Base-by-base conservation (phyloP, 2,329 filamentous ascomycete species). In the Sphaerulina vaccinii region DNA sequence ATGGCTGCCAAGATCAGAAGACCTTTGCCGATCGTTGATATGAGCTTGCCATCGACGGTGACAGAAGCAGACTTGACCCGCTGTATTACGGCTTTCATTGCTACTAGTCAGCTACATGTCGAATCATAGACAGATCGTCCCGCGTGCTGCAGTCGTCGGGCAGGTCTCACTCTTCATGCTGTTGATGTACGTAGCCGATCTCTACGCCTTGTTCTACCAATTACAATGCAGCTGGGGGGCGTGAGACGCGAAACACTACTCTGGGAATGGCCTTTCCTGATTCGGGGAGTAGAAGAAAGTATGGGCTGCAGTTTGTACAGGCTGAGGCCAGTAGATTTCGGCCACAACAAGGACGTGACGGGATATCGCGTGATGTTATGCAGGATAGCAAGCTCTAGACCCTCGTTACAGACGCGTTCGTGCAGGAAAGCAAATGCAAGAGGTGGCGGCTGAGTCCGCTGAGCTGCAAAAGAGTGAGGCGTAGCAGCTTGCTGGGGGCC, bases 61-160 rank as follows among this genome's bases (percentile, higher is more conserved):
- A 99, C 93, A 6, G 92, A 96, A 55, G 92, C 92, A 37, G 91
- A 97, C 55, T 96, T 83, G 45, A 99, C 93, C 60, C 93, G 83
- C 73, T 99, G 93, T 47, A 97, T 76, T 54, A 99, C 88, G 48
- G 90, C 93, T 96, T 66, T 47, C 54, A 53, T 47, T 44, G 55
- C 61, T 45, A 55, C 61, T 33, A 69, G 54, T 57, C 56, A 63
- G 56, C 52, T 41, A 49, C 38, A 44, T 42, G 41, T 51, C n/a
- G 27, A 18, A 49, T 49, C 7, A 18, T 45, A 43, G 36, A 51
- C 40, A 33, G 47, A 40, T 43, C 11, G 45, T 35, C 44, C 33
- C n/a, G 37, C 16, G 21, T 27, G 16, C 16, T 37, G n/a, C n/a
- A 36, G 39, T 43, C 22, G 41, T 42, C 38, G 47, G 52, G 42